Percentiles rank a stretch among this genome's conserved stretches.
phyloP scores from a whole-genome alignment of 352 stramenopile genomes.

The Globisporangium spiculum region DNA sequence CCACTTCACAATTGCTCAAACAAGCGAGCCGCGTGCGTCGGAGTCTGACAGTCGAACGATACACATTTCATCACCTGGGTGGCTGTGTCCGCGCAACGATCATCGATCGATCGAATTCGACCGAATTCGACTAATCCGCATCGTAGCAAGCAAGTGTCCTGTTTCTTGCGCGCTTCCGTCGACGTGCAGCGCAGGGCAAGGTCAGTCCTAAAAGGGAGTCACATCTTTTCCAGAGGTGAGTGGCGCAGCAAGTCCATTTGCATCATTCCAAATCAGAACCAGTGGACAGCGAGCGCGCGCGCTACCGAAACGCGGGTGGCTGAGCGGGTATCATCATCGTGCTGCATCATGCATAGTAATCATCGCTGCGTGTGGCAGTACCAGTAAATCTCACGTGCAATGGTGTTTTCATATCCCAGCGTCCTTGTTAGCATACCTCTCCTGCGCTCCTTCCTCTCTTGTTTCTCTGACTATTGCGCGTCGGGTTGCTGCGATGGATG shows the following conservation, averaged over 20 bases:
- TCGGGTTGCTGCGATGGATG: conserved; percentile 85
- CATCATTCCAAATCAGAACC: conserved; percentile 1
- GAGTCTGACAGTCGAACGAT: too few species aligned
- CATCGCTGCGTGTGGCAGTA: not conserved
- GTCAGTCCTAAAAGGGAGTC: conserved; percentile 5
- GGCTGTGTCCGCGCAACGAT: too few species aligned
- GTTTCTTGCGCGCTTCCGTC: not conserved
- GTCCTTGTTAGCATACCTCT: not conserved
- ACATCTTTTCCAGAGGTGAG: not conserved
- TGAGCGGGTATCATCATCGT: not conserved
- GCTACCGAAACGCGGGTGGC: not conserved
- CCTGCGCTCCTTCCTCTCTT: not conserved
- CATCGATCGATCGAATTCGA: too few species aligned
- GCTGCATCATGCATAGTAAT: not conserved
- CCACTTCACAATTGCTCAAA: too few species aligned
- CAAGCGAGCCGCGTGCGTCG: too few species aligned
- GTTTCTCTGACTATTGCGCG: conserved; percentile 21
- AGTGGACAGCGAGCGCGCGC: not conserved
- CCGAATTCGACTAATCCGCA: not conserved
- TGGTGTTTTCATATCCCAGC: not conserved
- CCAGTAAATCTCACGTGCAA: not conserved
- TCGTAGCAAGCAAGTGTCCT: not conserved
- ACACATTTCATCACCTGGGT: too few species aligned
- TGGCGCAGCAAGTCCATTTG: not conserved
- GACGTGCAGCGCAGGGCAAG: not conserved